Base-by-base conservation (phyloP, 768 basidiomycete genomes). In the Cubamyces lactineus region DNA sequence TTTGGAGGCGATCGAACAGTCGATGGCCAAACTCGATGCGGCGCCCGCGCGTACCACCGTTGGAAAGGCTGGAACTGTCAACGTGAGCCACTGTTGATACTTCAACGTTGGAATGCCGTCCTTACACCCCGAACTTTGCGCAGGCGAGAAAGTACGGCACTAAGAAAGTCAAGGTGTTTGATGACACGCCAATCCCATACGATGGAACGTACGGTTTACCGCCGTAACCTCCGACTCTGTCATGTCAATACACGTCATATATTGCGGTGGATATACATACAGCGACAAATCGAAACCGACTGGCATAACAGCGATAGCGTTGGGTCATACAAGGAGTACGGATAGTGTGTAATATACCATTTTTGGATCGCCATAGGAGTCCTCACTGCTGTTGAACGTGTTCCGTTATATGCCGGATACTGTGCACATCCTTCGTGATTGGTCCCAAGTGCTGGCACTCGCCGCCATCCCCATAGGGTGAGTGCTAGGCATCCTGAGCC, bases 1-100 rank as follows among this genome's bases (percentile, higher is more conserved):
- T 15, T 34, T 64, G 2, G 63, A 64, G 42, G 58, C 24, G 15
- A 38, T 42, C 1, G 62, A 63, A 8, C 50, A 23, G 15, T 23
- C 26, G 1, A 12, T 49, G 40, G 52, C 13, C 17, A 50, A 52
- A 30, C 52, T 47, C 3, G 43, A 19, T 16, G 38, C 15, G 2
- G 19, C 5, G 15, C 24, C 17, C 5, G 16, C 34, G 24, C 47
- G 17, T 7, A 13, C 38, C 11, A 15, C n/a, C n/a, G 34, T 2
- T 16, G 15, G n/a, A 19, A 34, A 38, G n/a, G 5, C 23, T 11
- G 30, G 30, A 8, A 39, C 23, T 17, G 8, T 9, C 21, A 43
- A 45, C n/a, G 53, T 55, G 30, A 5, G 42, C 9, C 42, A 3
- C 15, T 9, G 9, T 11, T 11, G 1, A 1, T 11, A 34, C 34